Evolutionary conservation across 306 rosid genomes (phyloP).

Genomic region (Prunus mume): DNA sequence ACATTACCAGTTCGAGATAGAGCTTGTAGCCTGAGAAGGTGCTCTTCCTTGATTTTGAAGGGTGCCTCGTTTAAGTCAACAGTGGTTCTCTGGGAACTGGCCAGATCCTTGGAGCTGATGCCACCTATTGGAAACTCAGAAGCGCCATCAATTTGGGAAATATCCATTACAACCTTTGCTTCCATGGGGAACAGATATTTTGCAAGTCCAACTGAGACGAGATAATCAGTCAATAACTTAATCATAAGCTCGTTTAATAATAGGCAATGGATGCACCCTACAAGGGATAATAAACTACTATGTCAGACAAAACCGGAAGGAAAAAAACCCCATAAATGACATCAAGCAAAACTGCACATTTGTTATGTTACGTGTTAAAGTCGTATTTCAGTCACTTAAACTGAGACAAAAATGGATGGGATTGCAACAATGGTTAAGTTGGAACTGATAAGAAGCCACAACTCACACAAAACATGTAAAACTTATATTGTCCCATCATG

Average conservation of each 20-base stretch:
- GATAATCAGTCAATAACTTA: conserved; percentile 11
- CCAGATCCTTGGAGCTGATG: conserved; percentile 19
- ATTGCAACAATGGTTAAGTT: too few relatives aligned
- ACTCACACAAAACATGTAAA: too few relatives aligned
- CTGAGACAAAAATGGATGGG: too few relatives aligned
- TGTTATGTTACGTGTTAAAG: too few relatives aligned
- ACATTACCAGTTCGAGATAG: conserved; percentile 53
- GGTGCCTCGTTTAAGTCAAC: conserved; percentile 71
- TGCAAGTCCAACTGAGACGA: conserved; percentile 56
- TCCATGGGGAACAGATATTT: conserved; percentile 64
- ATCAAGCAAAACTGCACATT: too few relatives aligned
- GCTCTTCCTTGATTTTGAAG: conserved; percentile 61
- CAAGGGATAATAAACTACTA: too few relatives aligned
- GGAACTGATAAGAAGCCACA: too few relatives aligned
- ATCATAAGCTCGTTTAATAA: neutral
- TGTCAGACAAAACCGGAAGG: too few relatives aligned
- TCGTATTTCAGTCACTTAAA: too few relatives aligned
- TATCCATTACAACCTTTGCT: conserved; percentile 64
- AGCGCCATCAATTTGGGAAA: conserved; percentile 53
- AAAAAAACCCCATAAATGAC: too few relatives aligned
- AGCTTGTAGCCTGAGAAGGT: conserved; percentile 51
- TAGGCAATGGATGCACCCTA: too few relatives aligned
- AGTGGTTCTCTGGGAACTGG: conserved; percentile 29
- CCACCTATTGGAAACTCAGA: conserved; percentile 37
- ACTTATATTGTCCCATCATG: too few relatives aligned